A percentile compares a stretch with the other conserved stretches of the same genome.
These are phyloP conservation scores for Corymbia calophylla DNA, from an alignment of 441 rosid species.

Conservation along the genomic window DNA sequence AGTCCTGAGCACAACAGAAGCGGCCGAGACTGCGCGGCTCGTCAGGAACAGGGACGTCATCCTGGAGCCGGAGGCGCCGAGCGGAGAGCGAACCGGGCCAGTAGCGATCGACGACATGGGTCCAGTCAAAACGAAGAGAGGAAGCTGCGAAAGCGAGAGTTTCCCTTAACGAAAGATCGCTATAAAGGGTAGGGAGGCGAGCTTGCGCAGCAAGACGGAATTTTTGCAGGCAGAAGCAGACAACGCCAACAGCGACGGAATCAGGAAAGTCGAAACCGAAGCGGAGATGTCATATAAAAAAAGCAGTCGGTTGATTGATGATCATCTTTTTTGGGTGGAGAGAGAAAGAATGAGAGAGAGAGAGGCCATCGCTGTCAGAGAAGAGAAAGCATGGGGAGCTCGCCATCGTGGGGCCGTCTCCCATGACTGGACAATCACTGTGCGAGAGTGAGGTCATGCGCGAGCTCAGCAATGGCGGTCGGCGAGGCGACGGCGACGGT, in stretches of 20 bases:
- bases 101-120: conserved; percentile 23
- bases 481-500: background rate
- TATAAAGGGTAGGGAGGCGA: background rate
- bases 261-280: background rate
- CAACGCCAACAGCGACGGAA: background rate
- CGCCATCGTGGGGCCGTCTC: background rate
- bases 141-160: background rate
- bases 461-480: background rate
- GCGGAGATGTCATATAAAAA: conserved; percentile 1
- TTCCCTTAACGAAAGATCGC: background rate
- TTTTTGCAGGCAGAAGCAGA: background rate
- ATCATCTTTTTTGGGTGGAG: background rate
- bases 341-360: background rate
- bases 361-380: background rate
- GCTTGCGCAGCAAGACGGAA: too few relatives aligned
- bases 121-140: background rate
- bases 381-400: background rate
- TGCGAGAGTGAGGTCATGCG: background rate
- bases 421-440: background rate
- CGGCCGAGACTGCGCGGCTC: conserved; percentile 1
- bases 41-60: conserved; percentile 28
- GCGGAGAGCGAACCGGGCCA: background rate
- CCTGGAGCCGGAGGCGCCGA: conserved; percentile 14
- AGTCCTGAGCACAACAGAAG: background rate
- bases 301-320: background rate